Evolutionary conservation across 768 basidiomycete species (phyloP).

Genomic region (Collybiopsis luxurians): DNA sequence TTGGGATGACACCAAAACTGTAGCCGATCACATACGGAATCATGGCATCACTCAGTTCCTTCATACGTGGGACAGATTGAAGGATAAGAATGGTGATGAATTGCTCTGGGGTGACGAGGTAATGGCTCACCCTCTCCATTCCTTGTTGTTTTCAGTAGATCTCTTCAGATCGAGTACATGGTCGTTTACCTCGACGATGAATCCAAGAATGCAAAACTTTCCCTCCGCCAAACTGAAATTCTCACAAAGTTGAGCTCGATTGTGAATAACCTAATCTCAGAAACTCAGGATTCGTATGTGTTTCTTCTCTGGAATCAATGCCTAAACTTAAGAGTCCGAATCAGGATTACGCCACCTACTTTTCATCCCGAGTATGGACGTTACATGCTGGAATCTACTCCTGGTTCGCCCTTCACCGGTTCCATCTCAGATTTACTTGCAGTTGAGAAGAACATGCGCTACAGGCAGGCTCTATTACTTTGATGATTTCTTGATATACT

Average conservation of each 20-base stretch:
- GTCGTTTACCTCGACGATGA: slow-evolving; percentile 82
- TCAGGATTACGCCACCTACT: slow-evolving; percentile 73
- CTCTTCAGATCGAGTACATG: slow-evolving; percentile 88
- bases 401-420: slow-evolving; percentile 92
- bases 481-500: neutral
- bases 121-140: slow-evolving; percentile 9
- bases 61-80: slow-evolving; percentile 88
- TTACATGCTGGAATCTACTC: slow-evolving; percentile 98
- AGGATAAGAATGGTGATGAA: slow-evolving; percentile 87
- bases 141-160: slow-evolving; percentile 11
- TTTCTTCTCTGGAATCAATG: neutral
- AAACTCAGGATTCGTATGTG: slow-evolving; percentile 58
- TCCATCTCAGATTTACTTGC: slow-evolving; percentile 81
- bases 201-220: slow-evolving; percentile 78
- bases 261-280: slow-evolving; percentile 61
- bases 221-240: slow-evolving; percentile 94
- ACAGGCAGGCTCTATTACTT: slow-evolving; percentile 50
- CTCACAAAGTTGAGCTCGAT: slow-evolving; percentile 72
- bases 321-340: neutral
- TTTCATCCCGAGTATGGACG: slow-evolving; percentile 99
- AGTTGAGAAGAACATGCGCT: slow-evolving; percentile 94
- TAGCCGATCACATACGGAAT: slow-evolving; percentile 84
- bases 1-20: slow-evolving; percentile 87
- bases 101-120: slow-evolving; percentile 99
- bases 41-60: slow-evolving; percentile 97